phyloP scores from a whole-genome alignment of 441 rosid genomes.

The Arabidopsis hybrid region DNA sequence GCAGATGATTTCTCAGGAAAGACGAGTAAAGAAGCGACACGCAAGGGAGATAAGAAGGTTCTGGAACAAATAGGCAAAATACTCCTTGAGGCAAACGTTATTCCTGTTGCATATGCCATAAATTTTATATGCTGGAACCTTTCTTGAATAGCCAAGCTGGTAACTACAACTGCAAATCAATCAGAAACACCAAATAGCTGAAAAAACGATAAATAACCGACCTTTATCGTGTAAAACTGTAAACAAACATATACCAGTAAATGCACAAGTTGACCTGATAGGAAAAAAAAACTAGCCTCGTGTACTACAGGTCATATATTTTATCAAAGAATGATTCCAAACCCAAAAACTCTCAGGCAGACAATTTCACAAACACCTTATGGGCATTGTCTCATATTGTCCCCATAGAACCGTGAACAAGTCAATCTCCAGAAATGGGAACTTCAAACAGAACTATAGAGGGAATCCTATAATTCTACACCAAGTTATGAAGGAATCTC shows the following conservation, averaged over 20 bases:
- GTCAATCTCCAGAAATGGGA: not conserved
- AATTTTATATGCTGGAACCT: not conserved
- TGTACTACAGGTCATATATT: not conserved
- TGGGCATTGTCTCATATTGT: constrained; percentile 6
- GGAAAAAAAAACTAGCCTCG: not conserved
- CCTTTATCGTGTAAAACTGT: constrained; percentile 16
- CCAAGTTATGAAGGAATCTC: not conserved
- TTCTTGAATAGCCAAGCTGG: constrained; percentile 21
- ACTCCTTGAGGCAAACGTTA: constrained; percentile 52
- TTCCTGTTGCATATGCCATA: constrained; percentile 44
- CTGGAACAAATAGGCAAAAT: constrained; percentile 46
- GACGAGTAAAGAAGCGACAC: constrained; percentile 38
- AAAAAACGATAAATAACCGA: not conserved
- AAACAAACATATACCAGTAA: constrained; percentile 32
- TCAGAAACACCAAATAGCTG: constrained; percentile 27
- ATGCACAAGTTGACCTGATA: not conserved
- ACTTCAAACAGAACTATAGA: not conserved
- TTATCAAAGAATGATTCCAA: constrained; percentile 12
- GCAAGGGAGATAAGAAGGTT: constrained; percentile 47
- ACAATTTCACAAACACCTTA: constrained; percentile 36
- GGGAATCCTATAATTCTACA: not conserved
- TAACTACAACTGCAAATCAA: constrained; percentile 17
- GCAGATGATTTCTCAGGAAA: constrained; percentile 37
- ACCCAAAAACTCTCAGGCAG: constrained; percentile 6
- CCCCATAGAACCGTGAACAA: not conserved